Percentiles rank a stretch among this genome's conserved stretches.
Evolutionary conservation across 495 filamentous ascomycete genomes (phyloP).

Genomic region (Beverwykella pulmonaria): DNA sequence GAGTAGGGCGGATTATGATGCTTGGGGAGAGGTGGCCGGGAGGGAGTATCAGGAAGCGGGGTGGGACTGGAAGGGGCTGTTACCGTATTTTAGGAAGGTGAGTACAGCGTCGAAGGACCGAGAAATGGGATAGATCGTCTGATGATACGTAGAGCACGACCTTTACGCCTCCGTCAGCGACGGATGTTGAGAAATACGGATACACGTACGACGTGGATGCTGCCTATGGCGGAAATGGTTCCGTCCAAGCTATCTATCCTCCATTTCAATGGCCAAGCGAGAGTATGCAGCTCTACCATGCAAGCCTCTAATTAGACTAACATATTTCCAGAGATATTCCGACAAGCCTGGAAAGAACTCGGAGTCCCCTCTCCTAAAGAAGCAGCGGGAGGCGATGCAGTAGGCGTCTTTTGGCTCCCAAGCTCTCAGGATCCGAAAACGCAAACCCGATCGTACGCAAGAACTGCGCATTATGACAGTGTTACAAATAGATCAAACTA

Average conservation of each 20-base stretch:
- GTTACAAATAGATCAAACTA: constrained; percentile 18
- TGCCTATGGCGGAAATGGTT: constrained; percentile 19
- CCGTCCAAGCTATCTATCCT: constrained; percentile 17
- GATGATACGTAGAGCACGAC: constrained; percentile 3
- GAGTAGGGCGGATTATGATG: constrained; percentile 24
- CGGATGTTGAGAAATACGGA: not conserved
- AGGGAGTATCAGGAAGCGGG: constrained; percentile 10
- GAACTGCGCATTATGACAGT: constrained; percentile 21
- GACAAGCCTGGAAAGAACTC: constrained; percentile 14
- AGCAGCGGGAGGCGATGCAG: constrained; percentile 11
- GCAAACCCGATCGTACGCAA: constrained; percentile 14
- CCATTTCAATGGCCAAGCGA: constrained; percentile 22
- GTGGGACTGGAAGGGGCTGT: constrained; percentile 24
- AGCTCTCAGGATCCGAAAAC: constrained; percentile 21
- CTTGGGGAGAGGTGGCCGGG: constrained; percentile 21
- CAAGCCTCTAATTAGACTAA: not conserved
- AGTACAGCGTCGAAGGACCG: not conserved
- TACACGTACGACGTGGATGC: constrained; percentile 20
- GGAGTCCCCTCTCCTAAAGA: constrained; percentile 11
- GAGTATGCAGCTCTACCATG: not conserved
- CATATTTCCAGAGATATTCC: not conserved
- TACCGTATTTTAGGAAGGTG: constrained; percentile 30
- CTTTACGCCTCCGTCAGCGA: constrained; percentile 7
- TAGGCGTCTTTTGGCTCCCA: constrained; percentile 20
- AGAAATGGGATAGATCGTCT: not conserved